phyloP scores from a whole-genome alignment of 306 rosid species.

The Cicer arietinum region DNA sequence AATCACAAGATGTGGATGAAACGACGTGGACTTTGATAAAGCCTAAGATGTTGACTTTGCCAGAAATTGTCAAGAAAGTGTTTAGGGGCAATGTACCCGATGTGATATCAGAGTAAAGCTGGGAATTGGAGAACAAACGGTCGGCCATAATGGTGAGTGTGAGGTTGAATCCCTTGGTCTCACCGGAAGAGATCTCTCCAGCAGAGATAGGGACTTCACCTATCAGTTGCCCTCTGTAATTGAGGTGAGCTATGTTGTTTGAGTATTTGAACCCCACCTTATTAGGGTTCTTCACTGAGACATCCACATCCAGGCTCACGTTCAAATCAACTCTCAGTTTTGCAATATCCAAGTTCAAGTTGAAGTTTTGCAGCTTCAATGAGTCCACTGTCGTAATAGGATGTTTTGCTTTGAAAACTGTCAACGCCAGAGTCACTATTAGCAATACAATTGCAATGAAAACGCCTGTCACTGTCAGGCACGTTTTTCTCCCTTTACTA shows the following conservation, averaged over 20 bases:
- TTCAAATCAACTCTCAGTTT: constrained; percentile 54
- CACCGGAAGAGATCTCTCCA: constrained; percentile 57
- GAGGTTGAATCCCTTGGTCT: constrained; percentile 58
- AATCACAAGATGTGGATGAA: constrained; percentile 69
- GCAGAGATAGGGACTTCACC: constrained; percentile 65
- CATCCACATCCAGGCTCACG: constrained; percentile 52
- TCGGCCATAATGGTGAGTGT: constrained; percentile 77
- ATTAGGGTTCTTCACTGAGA: constrained; percentile 69
- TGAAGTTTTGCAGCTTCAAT: constrained; percentile 51
- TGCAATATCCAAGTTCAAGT: constrained; percentile 49
- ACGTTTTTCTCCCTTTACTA: constrained; percentile 49
- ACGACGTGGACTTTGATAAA: constrained; percentile 61
- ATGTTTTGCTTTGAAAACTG: constrained; percentile 79
- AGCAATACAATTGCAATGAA: constrained; percentile 40
- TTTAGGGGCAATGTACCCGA: constrained; percentile 70
- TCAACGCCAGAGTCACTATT: constrained; percentile 58
- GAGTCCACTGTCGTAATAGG: constrained; percentile 54
- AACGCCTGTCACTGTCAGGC: constrained; percentile 42
- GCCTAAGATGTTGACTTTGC: constrained; percentile 65
- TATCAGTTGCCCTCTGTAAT: constrained; percentile 68
- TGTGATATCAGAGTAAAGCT: constrained; percentile 58
- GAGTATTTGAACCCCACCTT: constrained; percentile 67
- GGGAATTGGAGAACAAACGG: constrained; percentile 56
- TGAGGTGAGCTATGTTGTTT: constrained; percentile 62
- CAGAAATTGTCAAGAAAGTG: constrained; percentile 52